phyloP scores from a whole-genome alignment of 495 filamentous ascomycete species.

The Chlorociboria aeruginascens region DNA sequence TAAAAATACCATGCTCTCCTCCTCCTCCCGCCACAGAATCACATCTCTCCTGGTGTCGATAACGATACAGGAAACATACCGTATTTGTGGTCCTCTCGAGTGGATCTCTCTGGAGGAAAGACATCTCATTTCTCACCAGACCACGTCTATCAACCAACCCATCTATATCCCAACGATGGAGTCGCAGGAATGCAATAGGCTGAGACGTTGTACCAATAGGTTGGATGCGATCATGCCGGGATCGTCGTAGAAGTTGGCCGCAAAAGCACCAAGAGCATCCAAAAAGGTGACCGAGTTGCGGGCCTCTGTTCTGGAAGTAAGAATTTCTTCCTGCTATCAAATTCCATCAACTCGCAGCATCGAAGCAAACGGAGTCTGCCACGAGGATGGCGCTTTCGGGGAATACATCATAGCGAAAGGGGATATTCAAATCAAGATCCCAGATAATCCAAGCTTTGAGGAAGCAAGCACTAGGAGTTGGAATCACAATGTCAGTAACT shows the following conservation, averaged over 20 bases:
- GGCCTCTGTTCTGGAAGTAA: constrained; percentile 12
- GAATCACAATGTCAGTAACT: constrained; percentile 31
- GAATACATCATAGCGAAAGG: constrained; percentile 30
- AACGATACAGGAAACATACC: too few relatives aligned
- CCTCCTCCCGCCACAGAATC: too few relatives aligned
- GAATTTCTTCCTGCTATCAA: background rate
- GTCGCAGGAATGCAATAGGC: too few relatives aligned
- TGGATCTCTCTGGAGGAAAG: too few relatives aligned
- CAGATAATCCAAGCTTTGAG: constrained; percentile 33
- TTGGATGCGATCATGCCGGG: constrained; percentile 35
- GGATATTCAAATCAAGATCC: constrained; percentile 33
- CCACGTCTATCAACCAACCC: too few relatives aligned
- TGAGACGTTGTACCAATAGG: background rate
- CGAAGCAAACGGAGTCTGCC: constrained; percentile 5
- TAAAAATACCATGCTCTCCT: too few relatives aligned
- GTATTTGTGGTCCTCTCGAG: too few relatives aligned
- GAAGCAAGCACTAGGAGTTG: constrained; percentile 41
- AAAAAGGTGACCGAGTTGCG: constrained; percentile 14
- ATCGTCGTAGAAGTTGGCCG: constrained; percentile 25
- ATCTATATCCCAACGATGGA: background rate
- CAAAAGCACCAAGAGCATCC: constrained; percentile 11
- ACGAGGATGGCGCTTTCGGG: constrained; percentile 13
- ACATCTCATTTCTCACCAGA: too few relatives aligned
- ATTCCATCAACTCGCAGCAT: background rate
- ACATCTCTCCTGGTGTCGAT: too few relatives aligned